phyloP scores from a whole-genome alignment of 148 eudicot genomes.

The Rhododendron griersonianum region DNA sequence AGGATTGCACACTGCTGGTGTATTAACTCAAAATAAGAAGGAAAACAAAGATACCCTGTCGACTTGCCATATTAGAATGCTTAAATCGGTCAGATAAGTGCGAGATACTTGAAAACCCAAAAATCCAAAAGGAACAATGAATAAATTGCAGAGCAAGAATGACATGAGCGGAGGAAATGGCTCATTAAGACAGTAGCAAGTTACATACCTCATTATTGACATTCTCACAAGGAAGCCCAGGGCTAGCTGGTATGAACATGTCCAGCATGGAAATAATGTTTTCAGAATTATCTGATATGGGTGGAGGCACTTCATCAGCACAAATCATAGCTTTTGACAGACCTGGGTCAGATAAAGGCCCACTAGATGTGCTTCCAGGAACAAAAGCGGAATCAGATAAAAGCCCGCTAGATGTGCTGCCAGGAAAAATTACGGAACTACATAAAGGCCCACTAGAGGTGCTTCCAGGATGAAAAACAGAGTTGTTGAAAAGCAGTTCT shows the following conservation, averaged over 20 bases:
- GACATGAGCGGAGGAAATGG: neutral
- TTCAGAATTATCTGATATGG: conserved; percentile 15
- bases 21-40: neutral
- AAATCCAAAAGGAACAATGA: neutral
- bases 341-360: conserved; percentile 11
- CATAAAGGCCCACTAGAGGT: neutral
- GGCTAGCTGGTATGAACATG: conserved; percentile 12
- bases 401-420: neutral
- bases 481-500: neutral
- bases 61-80: neutral
- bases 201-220: conserved; percentile 14
- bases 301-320: conserved; percentile 5
- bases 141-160: neutral
- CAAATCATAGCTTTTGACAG: conserved; percentile 10
- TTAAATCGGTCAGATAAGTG: neutral
- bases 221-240: neutral
- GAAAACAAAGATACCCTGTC: neutral
- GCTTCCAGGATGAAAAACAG: conserved; percentile 1
- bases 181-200: neutral
- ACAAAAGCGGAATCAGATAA: neutral
- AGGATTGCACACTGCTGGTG: neutral
- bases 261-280: conserved; percentile 5
- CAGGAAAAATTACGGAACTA: conserved; percentile 1
- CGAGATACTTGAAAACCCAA: neutral
- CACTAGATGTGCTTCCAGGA: conserved; percentile 2